Base-by-base conservation (phyloP, 2,329 filamentous ascomycete species). In the Diaporthe citrichinensis region DNA sequence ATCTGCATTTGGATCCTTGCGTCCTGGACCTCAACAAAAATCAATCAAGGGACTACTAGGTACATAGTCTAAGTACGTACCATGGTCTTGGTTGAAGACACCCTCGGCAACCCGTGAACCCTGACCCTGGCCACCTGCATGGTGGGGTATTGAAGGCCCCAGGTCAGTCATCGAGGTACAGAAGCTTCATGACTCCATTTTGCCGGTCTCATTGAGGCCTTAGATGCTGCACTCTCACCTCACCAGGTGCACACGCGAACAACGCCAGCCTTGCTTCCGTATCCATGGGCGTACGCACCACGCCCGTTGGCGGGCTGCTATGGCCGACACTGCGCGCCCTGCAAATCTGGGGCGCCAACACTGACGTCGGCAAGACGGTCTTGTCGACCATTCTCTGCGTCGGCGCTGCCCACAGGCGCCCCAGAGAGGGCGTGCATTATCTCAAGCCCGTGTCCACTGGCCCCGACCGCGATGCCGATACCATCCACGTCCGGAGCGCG, bases 361-460 rank as follows among this genome's bases (percentile, higher is more conserved):
- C 95, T 0, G 91, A 94, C 78, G 94, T 97, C 36, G 95, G 95
- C 78, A 97, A 97, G 86, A 97, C 95, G 0, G 90, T 97, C 44
- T 89, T 95, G 75, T 93, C 93, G 2, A 95, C 94, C 0, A 84
- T 95, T 17, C 86, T 97, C 4, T 93, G 91, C 82, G 92, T 90
- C 77, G 89, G 92, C 12, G 88, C 92, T 5, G 85, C 84, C 51
- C 86, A 57, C 8, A 74, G 57, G 68, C 72, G 72, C 17, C 62
- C 51, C 53, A 72, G 46, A 20, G 67, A 83, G 10, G 80, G 84
- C 28, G 87, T 92, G 1, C 87, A 89, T 15, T 97, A 94, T 82
- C 82, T 97, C 73, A 97, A 97, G 82, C 95, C 95, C 0, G 92
- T 97, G 2, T 96, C 94, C 2, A 97, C 95, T 0, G 95, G 95